Base-by-base conservation (phyloP, 139 green algal species). In the Astrephomene gubernaculifera region DNA sequence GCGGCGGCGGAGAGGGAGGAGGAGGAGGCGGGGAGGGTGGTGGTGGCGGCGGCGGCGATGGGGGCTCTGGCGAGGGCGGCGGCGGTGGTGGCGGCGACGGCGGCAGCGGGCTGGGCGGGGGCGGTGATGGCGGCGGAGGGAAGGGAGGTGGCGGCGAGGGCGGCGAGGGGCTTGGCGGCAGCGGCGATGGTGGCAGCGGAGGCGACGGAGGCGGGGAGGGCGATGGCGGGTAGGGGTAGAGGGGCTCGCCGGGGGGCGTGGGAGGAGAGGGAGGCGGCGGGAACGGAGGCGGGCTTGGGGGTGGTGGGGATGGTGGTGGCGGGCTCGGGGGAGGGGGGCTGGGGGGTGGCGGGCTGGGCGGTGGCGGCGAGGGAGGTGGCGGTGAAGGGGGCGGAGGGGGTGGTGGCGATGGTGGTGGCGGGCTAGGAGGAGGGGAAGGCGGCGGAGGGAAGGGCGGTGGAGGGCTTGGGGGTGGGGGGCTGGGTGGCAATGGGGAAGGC, bases 11-110 rank as follows among this genome's bases (percentile, higher is more conserved):
- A 29, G 61, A n/a, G 8, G 61, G 19, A 17, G 61, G 29, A 17
- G 61, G 61, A n/a, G 29, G 29, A 6, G 61, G 25, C 4, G 61
- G 61, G 4, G 61, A n/a, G n/a, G 25, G 61, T 35, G 61, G 61
- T 6, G 61, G 39, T 9, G 61, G 61, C 4, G 61, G n/a, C 27
- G 61, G 61, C 29, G 27, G 61, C n/a, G 29, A 41, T 39, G 4
- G 61, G 61, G 21, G 61, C 29, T 69, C n/a, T 39, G 61, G 61
- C 61, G 61, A n/a, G n/a, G 61, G 61, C 61, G 61, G 61, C 61
- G 61, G 61, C n/a, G 29, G 27, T 7, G 61, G n/a, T 5, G 61
- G 61, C n/a, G 9, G 4, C 61, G 61, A n/a, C n/a, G 61, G 61
- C n/a, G 61, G 19, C 29, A n/a, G 61, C 29, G 61, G n/a, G 27